Evolutionary conservation across 805 yeast genomes (phyloP).

Genomic region (Myxozyma geophila): DNA sequence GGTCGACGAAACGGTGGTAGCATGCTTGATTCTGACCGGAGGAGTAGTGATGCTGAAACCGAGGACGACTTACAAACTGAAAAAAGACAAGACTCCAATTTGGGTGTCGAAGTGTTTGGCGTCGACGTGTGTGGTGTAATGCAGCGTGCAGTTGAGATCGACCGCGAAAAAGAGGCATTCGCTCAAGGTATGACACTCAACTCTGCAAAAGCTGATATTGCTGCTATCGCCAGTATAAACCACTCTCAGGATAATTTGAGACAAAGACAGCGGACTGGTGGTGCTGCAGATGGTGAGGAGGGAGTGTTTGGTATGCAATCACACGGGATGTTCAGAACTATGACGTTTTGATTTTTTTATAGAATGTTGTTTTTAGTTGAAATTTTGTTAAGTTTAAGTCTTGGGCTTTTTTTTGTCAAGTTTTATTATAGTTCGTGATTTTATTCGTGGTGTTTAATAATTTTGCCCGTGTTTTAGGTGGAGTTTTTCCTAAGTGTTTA

Average conservation of each 20-base stretch:
- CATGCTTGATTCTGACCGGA: conserved; percentile 12
- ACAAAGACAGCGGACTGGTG: conserved; percentile 2
- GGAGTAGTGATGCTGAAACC: conserved; percentile 17
- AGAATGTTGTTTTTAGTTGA: not conserved
- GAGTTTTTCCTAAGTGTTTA: too few species aligned
- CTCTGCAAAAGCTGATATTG: not conserved
- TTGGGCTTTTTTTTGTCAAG: conserved; percentile 1
- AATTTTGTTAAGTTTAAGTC: not conserved
- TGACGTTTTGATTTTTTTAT: conserved; percentile 22
- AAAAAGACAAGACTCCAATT: not conserved
- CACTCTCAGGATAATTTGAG: not conserved
- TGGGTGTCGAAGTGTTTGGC: conserved; percentile 56
- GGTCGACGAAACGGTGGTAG: conserved; percentile 16
- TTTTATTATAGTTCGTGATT: not conserved
- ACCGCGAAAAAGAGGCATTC: conserved; percentile 19
- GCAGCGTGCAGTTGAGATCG: conserved; percentile 47
- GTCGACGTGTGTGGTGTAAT: conserved; percentile 60
- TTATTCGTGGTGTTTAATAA: conserved; percentile 7
- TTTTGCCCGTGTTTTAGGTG: too few species aligned
- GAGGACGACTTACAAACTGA: conserved; percentile 38
- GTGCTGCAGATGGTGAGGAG: conserved; percentile 1
- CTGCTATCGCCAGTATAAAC: not conserved
- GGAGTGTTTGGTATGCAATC: conserved; percentile 7
- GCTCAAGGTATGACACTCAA: conserved; percentile 1
- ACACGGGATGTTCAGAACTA: conserved; percentile 23